Base-by-base conservation (phyloP, 257 asterid genomes). In the Penstemon davidsonii region DNA sequence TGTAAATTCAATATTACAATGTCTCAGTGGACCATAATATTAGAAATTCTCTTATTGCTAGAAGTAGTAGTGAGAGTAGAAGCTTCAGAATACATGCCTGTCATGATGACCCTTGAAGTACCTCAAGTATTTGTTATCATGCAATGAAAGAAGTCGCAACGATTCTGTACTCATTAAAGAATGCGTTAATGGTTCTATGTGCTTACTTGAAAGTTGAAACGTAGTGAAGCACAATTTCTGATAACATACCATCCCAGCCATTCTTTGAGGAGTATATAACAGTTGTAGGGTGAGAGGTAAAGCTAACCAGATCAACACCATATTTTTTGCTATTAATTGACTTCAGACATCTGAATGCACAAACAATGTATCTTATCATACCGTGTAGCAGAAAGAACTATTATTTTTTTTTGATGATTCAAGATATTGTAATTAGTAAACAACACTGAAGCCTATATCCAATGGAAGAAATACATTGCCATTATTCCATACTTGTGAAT, bases 91-190 rank as follows among this genome's bases (percentile, higher is more conserved):
- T 19, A 36, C 73, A 36, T 81, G 77, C 98, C 96, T 94, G 88
- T 94, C 99, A 70, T 88, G 99, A 80, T 94, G 99, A 63, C 99
- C 97, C 87, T 87, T 94, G 86, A 94, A 94, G 83, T 91, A 94
- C 72, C 99, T 88, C 84, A 94, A 79, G 87, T 94, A 94, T 74
- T 91, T 94, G 87, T 94, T 94, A 76, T 91, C 99, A 65, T 88
- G 92, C 86, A 94, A 81, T 0, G 97, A 94, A 54, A 94, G 95
- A 80, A 94, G 99, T 77, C 96, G 80, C 78, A 94, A 81, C n/a
- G 99, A 91, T 86, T 94, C 98, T 92, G 96, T 75, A 63, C 56
- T 72, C 73, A 77, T 58, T 18, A 69, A 77, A 64, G 51, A 83
- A 57, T 47, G 10, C 37, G 50, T 67, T 43, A 72, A 64, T 54